These are phyloP conservation scores for Arthrobotrys sinensis DNA, from an alignment of 2,329 filamentous ascomycete species.

Conservation along the genomic window DNA sequence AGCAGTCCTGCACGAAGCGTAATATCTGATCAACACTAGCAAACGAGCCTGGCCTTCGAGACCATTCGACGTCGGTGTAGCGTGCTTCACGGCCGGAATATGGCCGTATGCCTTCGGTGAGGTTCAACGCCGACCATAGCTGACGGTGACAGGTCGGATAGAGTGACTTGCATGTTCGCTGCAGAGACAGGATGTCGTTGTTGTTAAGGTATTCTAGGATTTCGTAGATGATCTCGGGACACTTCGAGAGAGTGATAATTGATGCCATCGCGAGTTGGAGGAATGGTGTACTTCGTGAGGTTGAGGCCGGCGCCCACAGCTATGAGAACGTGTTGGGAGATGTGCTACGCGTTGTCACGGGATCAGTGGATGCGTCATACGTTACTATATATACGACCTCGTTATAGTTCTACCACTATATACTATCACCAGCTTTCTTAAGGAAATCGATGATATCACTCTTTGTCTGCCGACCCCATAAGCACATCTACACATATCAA, in stretches of 20 bases:
- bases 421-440: too few relatives aligned
- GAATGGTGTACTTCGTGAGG: too few relatives aligned
- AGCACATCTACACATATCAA: too few relatives aligned
- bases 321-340: too few relatives aligned
- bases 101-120: background rate
- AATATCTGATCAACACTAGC: background rate
- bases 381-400: too few relatives aligned
- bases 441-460: too few relatives aligned
- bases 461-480: too few relatives aligned
- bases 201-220: background rate
- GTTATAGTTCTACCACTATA: too few relatives aligned
- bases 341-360: too few relatives aligned
- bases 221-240: background rate
- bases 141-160: conserved; percentile 2
- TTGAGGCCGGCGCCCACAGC: too few relatives aligned
- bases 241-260: background rate
- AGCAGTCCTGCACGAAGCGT: background rate
- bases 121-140: background rate
- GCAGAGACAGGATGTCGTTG: background rate
- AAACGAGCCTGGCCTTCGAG: background rate
- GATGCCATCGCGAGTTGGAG: background rate
- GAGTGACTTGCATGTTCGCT: background rate
- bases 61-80: background rate
- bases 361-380: too few relatives aligned
- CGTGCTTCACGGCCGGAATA: background rate